Evolutionary conservation across 2,329 filamentous ascomycete genomes (phyloP).

Genomic region (Fragosphaeria purpurea): DNA sequence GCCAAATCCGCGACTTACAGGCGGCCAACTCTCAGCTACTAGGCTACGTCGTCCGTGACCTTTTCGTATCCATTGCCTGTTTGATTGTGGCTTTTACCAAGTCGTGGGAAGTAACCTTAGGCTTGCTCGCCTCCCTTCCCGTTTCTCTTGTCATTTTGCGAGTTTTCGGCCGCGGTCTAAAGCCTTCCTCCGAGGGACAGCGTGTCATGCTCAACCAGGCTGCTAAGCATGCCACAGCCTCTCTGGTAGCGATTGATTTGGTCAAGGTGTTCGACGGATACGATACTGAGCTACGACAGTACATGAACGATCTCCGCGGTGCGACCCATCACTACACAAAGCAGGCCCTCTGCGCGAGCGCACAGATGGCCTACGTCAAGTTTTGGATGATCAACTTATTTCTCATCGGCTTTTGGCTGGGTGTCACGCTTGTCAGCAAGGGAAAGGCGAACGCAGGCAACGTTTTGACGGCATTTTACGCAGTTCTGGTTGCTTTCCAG

Average conservation of each 20-base stretch:
- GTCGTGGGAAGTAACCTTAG: slow-evolving; percentile 76
- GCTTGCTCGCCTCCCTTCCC: slow-evolving; percentile 65
- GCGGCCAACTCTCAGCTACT: slow-evolving; percentile 69
- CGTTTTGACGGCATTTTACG: slow-evolving; percentile 78
- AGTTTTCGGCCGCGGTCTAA: slow-evolving; percentile 50
- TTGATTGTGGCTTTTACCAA: slow-evolving; percentile 64
- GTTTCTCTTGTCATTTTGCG: slow-evolving; percentile 52
- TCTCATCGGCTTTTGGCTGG: slow-evolving; percentile 84
- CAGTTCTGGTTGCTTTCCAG: slow-evolving; percentile 65
- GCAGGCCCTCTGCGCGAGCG: slow-evolving; percentile 43
- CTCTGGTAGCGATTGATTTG: slow-evolving; percentile 65
- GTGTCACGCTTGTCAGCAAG: slow-evolving; percentile 55
- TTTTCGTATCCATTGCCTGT: slow-evolving; percentile 54
- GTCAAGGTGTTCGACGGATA: slow-evolving; percentile 82
- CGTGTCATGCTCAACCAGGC: slow-evolving; percentile 57
- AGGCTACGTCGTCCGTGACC: slow-evolving; percentile 56
- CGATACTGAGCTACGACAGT: slow-evolving; percentile 57
- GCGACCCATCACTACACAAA: slow-evolving; percentile 43
- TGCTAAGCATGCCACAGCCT: slow-evolving; percentile 60
- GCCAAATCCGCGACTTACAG: slow-evolving; percentile 75
- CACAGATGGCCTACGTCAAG: slow-evolving; percentile 61
- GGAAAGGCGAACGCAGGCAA: slow-evolving; percentile 51
- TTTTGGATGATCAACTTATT: slow-evolving; percentile 72
- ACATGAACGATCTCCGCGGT: slow-evolving; percentile 32
- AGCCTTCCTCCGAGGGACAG: slow-evolving; percentile 58